Evolutionary conservation across 2,329 filamentous ascomycete genomes (phyloP).

Genomic region (Calcarisporium arbuscula): DNA sequence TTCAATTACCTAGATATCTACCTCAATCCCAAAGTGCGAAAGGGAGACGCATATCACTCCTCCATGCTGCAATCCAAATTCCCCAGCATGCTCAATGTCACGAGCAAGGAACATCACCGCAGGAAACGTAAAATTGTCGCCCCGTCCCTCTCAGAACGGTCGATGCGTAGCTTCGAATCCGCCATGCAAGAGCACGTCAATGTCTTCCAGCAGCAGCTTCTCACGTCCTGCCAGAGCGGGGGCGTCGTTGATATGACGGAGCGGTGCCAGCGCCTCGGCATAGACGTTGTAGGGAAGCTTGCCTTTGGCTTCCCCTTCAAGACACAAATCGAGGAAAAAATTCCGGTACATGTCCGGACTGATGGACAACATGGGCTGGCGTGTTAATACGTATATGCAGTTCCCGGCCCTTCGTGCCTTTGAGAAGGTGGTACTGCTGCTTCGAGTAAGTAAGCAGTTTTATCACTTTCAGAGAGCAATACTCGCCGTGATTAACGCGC

Average conservation of each 20-base stretch:
- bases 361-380: constrained; percentile 1
- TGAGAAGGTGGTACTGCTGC: not conserved
- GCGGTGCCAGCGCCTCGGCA: not conserved
- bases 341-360: constrained; percentile 1
- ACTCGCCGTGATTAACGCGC: constrained; percentile 2
- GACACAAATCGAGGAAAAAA: constrained; percentile 4
- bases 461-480: constrained; percentile 1
- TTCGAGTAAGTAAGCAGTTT: not conserved
- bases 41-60: not conserved
- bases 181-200: constrained; percentile 1
- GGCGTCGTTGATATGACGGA: not conserved
- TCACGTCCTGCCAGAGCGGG: not conserved
- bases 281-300: constrained; percentile 4
- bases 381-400: constrained; percentile 4
- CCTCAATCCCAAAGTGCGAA: constrained; percentile 1
- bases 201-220: constrained; percentile 2
- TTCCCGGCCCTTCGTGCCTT: not conserved
- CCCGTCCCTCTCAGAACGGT: constrained; percentile 1
- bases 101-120: constrained; percentile 1
- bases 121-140: constrained; percentile 4
- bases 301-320: constrained; percentile 4
- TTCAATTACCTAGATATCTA: constrained; percentile 2
- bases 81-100: constrained; percentile 3
- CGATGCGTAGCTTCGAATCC: constrained; percentile 4
- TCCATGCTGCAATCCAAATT: not conserved